Evolutionary conservation across 139 green algal species (phyloP), one percentile per base, ranked within the genome.

Genomic region (Haematococcus sp.): DNA sequence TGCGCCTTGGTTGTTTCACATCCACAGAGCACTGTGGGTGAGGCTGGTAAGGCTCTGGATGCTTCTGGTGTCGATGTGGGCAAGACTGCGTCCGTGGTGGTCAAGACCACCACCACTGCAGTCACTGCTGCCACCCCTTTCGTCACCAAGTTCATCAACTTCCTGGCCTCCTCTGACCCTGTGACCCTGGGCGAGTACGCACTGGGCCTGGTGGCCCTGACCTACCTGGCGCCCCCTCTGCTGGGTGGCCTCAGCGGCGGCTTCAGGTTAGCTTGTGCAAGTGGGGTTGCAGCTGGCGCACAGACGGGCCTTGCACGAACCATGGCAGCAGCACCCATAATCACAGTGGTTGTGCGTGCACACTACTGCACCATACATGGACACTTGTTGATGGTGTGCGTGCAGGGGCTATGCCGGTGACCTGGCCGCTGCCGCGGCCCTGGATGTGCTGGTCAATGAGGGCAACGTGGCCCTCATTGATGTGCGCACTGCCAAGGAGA

Each of bases 401-500:
- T 28, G 43, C 77, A 83, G 71, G 20, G 76, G 76, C 63, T 82
- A 49, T 46, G 55, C 70, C 0, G 76, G 64, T 15, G 64, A 77
- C 1, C 2, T 83, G 49, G 78, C 81, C 22, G 74, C 90, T 28
- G 85, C 90, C 22, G 87, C 84, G n/a, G 88, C 86, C 1, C 78
- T 95, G 65, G 83, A 93, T 43, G 68, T 74, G 15, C 54, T 94
- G 13, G 73, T 79, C 23, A 83, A 71, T 31, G 81, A 88, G 19
- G 35, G 76, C 46, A 79, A 84, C 49, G 73, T 76, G 28, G 76
- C 93, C n/a, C 78, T 97, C 22, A 76, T 97, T 22, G 93, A 97
- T 83, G 88, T 97, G 59, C 89, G 92, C 71, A 64, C 74, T 2
- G 4, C 44, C 63, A 78, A 76, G 74, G 83, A 97, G 78, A 95